Evolutionary conservation across 75 land plant genomes (phyloP).

Genomic region (Pseudotsuga menziesii): DNA sequence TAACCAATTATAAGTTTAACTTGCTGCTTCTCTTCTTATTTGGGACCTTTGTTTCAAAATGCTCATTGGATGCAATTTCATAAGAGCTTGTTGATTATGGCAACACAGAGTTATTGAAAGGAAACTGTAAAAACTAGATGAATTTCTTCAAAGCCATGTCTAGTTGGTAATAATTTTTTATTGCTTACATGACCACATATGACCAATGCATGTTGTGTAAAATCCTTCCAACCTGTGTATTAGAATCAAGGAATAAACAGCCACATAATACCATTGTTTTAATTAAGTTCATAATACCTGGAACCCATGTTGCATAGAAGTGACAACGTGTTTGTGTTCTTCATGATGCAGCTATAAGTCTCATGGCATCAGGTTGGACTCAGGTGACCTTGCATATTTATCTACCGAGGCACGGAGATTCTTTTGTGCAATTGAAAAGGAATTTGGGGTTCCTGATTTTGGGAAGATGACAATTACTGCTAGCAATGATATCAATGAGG

Average conservation of each 20-base stretch:
- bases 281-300: not conserved
- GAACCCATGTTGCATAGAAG: not conserved
- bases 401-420: slow-evolving; percentile 77
- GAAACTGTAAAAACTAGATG: not conserved
- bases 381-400: slow-evolving; percentile 93
- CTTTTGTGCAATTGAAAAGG: slow-evolving; percentile 68
- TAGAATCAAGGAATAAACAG: not conserved
- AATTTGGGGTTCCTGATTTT: slow-evolving; percentile 72
- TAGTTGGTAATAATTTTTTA: not conserved
- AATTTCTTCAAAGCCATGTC: not conserved
- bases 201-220: not conserved
- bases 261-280: not conserved
- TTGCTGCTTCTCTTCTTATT: no score
- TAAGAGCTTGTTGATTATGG: not conserved
- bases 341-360: slow-evolving; percentile 71
- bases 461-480: slow-evolving; percentile 73
- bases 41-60: no score
- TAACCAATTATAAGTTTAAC: not conserved
- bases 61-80: not conserved
- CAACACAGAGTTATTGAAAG: not conserved
- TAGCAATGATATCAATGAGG: slow-evolving; percentile 97
- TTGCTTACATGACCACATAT: not conserved
- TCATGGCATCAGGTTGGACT: slow-evolving; percentile 85
- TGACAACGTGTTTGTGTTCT: not conserved
- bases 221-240: not conserved